A percentile compares a stretch with the other conserved stretches of the same genome.
Evolutionary conservation across 345 rosid genomes (phyloP).

Genomic region (Citrus mangshanensis): DNA sequence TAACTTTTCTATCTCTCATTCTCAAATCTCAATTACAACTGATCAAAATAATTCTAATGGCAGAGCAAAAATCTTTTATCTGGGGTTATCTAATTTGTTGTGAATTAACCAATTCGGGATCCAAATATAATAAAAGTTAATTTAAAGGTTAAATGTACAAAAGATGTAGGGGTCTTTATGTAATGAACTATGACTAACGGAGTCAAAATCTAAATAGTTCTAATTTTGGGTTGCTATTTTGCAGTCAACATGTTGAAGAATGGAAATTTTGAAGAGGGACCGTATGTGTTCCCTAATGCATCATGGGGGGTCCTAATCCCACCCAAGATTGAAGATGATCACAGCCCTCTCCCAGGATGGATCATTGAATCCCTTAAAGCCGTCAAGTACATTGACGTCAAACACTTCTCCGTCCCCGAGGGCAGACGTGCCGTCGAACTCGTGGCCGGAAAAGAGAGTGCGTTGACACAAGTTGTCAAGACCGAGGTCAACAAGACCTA

Average conservation of each 20-base stretch:
- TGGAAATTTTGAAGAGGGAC: constrained; percentile 49
- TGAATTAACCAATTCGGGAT: no score
- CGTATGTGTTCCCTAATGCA: constrained; percentile 44
- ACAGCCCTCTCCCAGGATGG: constrained; percentile 53
- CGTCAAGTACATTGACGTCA: constrained; percentile 43
- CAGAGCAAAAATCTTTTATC: no score
- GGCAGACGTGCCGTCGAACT: constrained; percentile 50
- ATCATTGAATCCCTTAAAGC: constrained; percentile 57
- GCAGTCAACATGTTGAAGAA: constrained; percentile 49
- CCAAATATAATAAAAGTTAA: no score
- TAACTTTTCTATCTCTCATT: neutral
- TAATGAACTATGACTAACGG: neutral
- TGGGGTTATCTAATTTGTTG: no score
- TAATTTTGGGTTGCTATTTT: neutral
- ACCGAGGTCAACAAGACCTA: constrained; percentile 36
- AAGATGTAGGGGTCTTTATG: neutral
- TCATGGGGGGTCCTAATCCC: constrained; percentile 54
- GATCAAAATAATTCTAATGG: no score
- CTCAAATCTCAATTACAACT: neutral
- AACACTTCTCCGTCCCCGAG: constrained; percentile 38
- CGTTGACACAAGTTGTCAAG: constrained; percentile 38
- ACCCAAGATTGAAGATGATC: constrained; percentile 50
- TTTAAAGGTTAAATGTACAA: neutral
- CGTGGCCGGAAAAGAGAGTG: constrained; percentile 54
- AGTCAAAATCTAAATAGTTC: neutral